A percentile compares a stretch with the other conserved stretches of the same genome.
These are phyloP conservation scores for Penicillium desertorum DNA, from an alignment of 495 filamentous ascomycete genomes.

Conservation along the genomic window DNA sequence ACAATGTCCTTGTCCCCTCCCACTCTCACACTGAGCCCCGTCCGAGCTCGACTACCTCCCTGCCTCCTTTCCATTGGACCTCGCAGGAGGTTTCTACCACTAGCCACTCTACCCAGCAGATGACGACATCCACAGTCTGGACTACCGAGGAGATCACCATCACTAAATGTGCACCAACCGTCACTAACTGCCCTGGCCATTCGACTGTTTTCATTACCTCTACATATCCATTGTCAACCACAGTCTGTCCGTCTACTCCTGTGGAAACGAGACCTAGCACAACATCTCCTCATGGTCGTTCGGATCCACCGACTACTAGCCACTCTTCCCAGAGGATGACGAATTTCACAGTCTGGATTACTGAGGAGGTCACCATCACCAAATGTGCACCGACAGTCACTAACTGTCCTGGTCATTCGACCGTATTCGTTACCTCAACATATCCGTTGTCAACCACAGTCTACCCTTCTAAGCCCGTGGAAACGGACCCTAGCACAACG, in stretches of 20 bases:
- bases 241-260: conserved; percentile 40
- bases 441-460: conserved; percentile 57
- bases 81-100: neutral
- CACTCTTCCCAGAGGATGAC: conserved; percentile 26
- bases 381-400: conserved; percentile 56
- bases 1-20: neutral
- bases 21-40: conserved; percentile 17
- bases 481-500: neutral
- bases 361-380: conserved; percentile 54
- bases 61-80: neutral
- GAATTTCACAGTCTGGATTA: conserved; percentile 59
- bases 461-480: conserved; percentile 26
- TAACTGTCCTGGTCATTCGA: conserved; percentile 54
- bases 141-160: conserved; percentile 56
- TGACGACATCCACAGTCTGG: conserved; percentile 58
- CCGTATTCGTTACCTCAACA: conserved; percentile 50
- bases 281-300: neutral
- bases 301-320: neutral
- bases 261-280: neutral
- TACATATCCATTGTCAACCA: conserved; percentile 56
- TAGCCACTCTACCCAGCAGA: neutral
- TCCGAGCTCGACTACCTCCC: conserved; percentile 13
- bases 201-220: conserved; percentile 52
- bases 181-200: conserved; percentile 56
- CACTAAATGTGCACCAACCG: conserved; percentile 53